Evolutionary conservation across 1,284 basidiomycete species (phyloP).

Genomic region (Ustilago lituana): DNA sequence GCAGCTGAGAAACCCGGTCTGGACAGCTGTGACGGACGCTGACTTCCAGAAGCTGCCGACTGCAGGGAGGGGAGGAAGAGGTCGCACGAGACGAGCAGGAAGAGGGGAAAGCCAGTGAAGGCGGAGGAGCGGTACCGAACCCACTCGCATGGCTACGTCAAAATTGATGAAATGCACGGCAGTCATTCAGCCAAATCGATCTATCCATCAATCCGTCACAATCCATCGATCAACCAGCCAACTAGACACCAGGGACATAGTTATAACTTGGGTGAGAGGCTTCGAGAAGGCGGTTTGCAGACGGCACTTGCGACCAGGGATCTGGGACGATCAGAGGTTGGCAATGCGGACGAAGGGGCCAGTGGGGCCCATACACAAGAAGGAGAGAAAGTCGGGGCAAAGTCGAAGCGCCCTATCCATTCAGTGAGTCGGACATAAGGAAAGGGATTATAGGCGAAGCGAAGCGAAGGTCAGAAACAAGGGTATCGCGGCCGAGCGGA

Average conservation of each 20-base stretch:
- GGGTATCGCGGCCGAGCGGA: constrained; percentile 5
- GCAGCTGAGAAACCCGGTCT: no score
- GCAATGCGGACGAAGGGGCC: no score
- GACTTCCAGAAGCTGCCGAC: no score
- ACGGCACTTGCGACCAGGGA: no score
- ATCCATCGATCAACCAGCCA: background rate
- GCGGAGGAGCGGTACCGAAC: background rate
- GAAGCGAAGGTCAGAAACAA: constrained; percentile 8
- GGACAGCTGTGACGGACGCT: no score
- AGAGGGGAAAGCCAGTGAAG: background rate
- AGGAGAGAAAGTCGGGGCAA: background rate
- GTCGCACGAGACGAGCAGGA: background rate
- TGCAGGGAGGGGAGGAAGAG: background rate
- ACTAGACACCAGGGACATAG: background rate
- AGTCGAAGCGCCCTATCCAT: no score
- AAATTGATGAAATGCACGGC: background rate
- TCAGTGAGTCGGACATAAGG: no score
- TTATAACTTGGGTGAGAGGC: constrained; percentile 6
- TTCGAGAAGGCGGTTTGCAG: constrained; percentile 1
- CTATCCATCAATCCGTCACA: no score
- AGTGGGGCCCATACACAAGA: no score
- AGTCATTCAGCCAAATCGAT: background rate
- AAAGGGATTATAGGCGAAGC: no score
- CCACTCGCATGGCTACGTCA: background rate
- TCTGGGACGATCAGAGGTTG: no score